A percentile compares a stretch with the other conserved stretches of the same genome.
Evolutionary conservation across 2,329 filamentous ascomycete genomes (phyloP).

Genomic region (Ceratocystis ficicola): DNA sequence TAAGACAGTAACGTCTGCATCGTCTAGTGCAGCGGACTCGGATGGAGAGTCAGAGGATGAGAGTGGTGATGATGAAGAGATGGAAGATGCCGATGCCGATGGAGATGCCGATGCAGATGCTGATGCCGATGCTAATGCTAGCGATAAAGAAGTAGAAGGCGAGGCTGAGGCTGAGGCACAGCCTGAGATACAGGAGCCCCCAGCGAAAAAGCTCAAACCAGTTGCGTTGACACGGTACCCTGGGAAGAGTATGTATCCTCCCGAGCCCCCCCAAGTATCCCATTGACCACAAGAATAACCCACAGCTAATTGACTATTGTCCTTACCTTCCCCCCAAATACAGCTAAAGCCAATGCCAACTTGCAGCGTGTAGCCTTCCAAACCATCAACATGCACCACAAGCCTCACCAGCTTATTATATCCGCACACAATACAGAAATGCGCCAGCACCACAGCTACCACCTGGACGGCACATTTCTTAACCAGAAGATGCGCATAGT

Average conservation of each 20-base stretch:
- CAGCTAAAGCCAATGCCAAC: constrained; percentile 15
- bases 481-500: constrained; percentile 22
- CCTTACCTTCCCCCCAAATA: neutral
- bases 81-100: neutral
- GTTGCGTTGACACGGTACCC: constrained; percentile 18
- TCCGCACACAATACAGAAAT: constrained; percentile 19
- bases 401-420: constrained; percentile 54
- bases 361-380: constrained; percentile 33
- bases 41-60: constrained; percentile 1
- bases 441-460: constrained; percentile 21
- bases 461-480: constrained; percentile 19
- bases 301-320: neutral
- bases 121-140: neutral
- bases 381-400: constrained; percentile 58
- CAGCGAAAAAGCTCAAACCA: constrained; percentile 16
- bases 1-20: constrained; percentile 11
- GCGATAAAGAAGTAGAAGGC: neutral
- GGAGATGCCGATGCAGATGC: neutral
- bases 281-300: neutral
- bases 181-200: constrained; percentile 13
- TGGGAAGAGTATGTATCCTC: constrained; percentile 17
- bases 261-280: neutral
- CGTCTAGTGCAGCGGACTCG: constrained; percentile 5
- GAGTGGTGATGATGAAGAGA: neutral
- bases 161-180: neutral